Evolutionary conservation across 2,329 filamentous ascomycete genomes (phyloP), one percentile per base, ranked within the genome.

Genomic region (Alternaria alternata): DNA sequence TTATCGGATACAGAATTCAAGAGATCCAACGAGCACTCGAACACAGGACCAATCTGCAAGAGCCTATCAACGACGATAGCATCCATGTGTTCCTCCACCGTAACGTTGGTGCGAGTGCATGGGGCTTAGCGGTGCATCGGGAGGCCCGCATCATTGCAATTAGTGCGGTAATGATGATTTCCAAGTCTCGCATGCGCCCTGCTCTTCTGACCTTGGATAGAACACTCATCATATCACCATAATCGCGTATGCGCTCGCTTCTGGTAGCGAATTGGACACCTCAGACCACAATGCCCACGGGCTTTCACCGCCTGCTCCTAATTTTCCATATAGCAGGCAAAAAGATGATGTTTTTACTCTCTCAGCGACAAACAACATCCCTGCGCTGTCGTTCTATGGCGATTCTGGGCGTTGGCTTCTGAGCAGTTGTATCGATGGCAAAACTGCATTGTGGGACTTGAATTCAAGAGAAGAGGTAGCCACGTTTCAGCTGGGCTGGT

Each of bases 111-210:
- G 81, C 80, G 24, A 94, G 92, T 61, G 94, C 94, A 3, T 99
- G 95, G 95, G 95, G 94, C 0, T 79, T 97, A 48, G 90, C 93
- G 7, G 85, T 97, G 11, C 94, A 98, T 75, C 85, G 87, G 62
- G 82, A 89, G 63, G 92, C 92, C n/a, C 88, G 94, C 0, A 82
- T 97, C 62, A 90, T 99, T 63, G 95, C 94, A 0, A 89, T 96
- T 39, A 92, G 91, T 68, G 89, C 91, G 0, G 46, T 49, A 46
- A 49, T 38, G 30, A 49, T 5, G n/a, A n/a, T 4, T 11, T 24
- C 16, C 3, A 24, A 3, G 16, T 5, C 20, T 26, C 20, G 36
- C 32, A 36, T 20, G 3, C 16, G 14, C 16, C 18, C 20, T 49
- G 6, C 30, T 26, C 46, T 20, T 36, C 46, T 49, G 5, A 49